These are phyloP conservation scores for Metarhizium anisopliae DNA, from an alignment of 2,329 filamentous ascomycete species.

Conservation along the genomic window DNA sequence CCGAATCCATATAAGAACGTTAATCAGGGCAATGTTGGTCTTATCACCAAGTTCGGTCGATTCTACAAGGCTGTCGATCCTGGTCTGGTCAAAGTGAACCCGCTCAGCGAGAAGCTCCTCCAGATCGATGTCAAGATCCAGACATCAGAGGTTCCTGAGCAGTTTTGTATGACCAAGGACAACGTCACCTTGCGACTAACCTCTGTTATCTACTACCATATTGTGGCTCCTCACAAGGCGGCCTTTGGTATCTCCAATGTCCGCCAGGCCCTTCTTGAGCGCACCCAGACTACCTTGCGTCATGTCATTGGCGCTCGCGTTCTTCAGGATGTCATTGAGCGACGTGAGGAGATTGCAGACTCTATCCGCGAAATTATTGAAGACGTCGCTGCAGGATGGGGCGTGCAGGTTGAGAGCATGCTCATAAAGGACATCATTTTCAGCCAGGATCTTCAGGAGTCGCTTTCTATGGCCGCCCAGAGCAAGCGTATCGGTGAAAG, in stretches of 20 bases:
- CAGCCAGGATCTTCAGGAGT: slow-evolving; percentile 89
- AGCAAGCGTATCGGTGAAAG: slow-evolving; percentile 96
- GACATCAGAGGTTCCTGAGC: slow-evolving; percentile 91
- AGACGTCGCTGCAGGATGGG: slow-evolving; percentile 88
- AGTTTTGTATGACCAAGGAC: slow-evolving; percentile 99
- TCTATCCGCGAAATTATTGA: slow-evolving; percentile 97
- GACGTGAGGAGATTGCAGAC: slow-evolving; percentile 91
- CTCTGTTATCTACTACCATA: slow-evolving; percentile 98
- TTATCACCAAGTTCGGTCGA: slow-evolving; percentile 90
- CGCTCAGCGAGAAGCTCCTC: slow-evolving; percentile 78
- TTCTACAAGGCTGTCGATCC: slow-evolving; percentile 96
- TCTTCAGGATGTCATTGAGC: slow-evolving; percentile 96
- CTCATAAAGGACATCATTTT: slow-evolving; percentile 99
- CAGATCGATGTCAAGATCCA: slow-evolving; percentile 99
- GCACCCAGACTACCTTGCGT: slow-evolving; percentile 93
- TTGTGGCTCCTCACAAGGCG: slow-evolving; percentile 89
- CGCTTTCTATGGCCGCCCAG: slow-evolving; percentile 95
- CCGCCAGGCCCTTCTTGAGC: slow-evolving; percentile 91
- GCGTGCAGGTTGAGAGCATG: slow-evolving; percentile 95
- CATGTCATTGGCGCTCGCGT: slow-evolving; percentile 94
- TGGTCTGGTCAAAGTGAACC: slow-evolving; percentile 95
- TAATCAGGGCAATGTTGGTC: slow-evolving; percentile 83
- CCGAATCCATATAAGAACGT: slow-evolving; percentile 96
- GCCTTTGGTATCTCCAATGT: slow-evolving; percentile 95
- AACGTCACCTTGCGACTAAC: slow-evolving; percentile 92